These are phyloP conservation scores for Angophora floribunda DNA, from an alignment of 345 rosid genomes.

Conservation along the genomic window DNA sequence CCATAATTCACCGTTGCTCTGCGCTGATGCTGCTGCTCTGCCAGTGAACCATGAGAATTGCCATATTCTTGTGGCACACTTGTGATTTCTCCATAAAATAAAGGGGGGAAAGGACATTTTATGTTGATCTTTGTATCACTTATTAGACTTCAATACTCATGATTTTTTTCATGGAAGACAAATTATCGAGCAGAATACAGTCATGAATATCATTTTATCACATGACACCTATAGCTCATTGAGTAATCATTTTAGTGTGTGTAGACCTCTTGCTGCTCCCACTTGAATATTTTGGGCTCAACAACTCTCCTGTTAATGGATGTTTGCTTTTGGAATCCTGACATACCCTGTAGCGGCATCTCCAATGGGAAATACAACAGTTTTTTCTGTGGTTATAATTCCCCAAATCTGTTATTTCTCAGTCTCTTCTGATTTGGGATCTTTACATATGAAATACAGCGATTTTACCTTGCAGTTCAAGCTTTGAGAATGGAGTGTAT, in stretches of 20 bases:
- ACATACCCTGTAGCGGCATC: not conserved
- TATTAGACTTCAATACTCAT: not conserved
- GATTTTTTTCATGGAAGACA: not conserved
- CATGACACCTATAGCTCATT: not conserved
- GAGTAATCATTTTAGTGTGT: not conserved
- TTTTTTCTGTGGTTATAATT: not conserved
- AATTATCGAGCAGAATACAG: not conserved
- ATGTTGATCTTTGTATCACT: not conserved
- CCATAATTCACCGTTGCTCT: not conserved
- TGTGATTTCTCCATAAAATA: not conserved
- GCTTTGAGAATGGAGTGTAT: not conserved
- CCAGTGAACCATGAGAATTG: not conserved
- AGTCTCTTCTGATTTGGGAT: not conserved
- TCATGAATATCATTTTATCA: not conserved
- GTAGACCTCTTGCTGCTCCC: not conserved
- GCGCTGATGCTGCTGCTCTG: not conserved
- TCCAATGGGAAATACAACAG: not conserved
- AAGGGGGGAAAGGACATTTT: not conserved
- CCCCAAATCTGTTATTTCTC: not conserved
- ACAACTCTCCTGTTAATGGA: not conserved
- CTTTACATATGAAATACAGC: not conserved
- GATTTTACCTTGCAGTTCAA: not conserved
- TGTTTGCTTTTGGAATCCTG: not conserved
- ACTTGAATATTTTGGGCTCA: not conserved
- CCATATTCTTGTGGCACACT: not conserved